Base-by-base conservation (phyloP, 257 asterid species). In the Leonotis leonurus region DNA sequence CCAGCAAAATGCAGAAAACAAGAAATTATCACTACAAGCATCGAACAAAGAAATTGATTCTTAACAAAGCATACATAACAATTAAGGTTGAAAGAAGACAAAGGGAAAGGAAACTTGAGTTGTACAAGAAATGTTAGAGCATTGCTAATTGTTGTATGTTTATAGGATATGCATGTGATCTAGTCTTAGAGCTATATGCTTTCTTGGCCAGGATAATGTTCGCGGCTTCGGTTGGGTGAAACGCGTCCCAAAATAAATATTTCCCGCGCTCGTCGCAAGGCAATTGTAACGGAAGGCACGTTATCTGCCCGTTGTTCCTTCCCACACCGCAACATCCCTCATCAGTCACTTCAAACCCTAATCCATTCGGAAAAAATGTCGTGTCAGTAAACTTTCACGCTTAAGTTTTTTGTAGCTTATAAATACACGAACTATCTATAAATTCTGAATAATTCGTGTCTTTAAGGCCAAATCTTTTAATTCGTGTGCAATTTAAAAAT, bases 291-390 rank as follows among this genome's bases (percentile, higher is more conserved):
- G 96, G 97, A 13, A 90, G 88, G 64, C 97, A 90, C 24, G 97
- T 90, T 64, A 87, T 81, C 71, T 85, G 95, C 36, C 97, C 93
- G 65, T 90, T 87, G 88, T 87, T 85, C 65, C 61, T 81, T 22
- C 97, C 96, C 62, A 90, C 97, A 7, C 97, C 96, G 52, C 97
- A 90, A 21, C 96, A 87, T 1, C 97, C 97, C 68, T 71, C 70
- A 52, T 90, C 95, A 29, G 77, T 72, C 67, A 85, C 97, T 67
- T 87, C 87, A 64, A 87, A 90, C 11, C 96, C 96, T 88, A 74
- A 27, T 24, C 10, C 60, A 64, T 9, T 16, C 6, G 8, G 29
- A 5, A 52, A 6, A 3, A 3, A n/a, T n/a, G n/a, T n/a, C n/a
- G n/a, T n/a, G n/a, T n/a, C n/a, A n/a, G n/a, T n/a, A n/a, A n/a